Evolutionary conservation across 1,284 basidiomycete species (phyloP), one percentile per base, ranked within the genome.

Genomic region (Pseudozyma hubeiensis): DNA sequence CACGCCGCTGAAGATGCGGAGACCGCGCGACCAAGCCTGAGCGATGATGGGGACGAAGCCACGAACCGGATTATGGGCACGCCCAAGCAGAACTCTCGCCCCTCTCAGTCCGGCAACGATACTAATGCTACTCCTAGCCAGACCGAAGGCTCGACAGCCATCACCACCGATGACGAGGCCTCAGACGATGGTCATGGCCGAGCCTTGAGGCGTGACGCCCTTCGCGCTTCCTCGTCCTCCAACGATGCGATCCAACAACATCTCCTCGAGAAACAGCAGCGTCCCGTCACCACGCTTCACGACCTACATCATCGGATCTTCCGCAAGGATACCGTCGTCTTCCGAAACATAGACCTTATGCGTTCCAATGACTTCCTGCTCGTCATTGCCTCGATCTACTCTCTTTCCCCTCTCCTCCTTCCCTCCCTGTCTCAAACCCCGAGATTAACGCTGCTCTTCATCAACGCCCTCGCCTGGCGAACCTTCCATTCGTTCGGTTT

Each of bases 231-330:
- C 24, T 61, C 64, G 7, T 71, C 64, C 7, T 74, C 75, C 41
- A 66, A 70, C 56, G 75, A 77, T 29, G 68, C 65, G 8, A 70
- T 68, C 46, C 35, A 51, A 16, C 45, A 51, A 3, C 64, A 58
- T n/a, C 55, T 60, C 37, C 49, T 61, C n/a, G 44, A 30, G 47
- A 46, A 64, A n/a, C 17, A 58, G 51, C 54, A 57, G 30, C 59
- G 58, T 3, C 52, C 61, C 33, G 41, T 62, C 47, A 69, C 64
- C 29, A 79, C 71, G n/a, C 90, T 94, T 76, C 94, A 97, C 84
- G 96, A 98, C 82, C 87, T 99, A 35, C 87, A 94, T 74, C 90
- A 93, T 84, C 90, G 90, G 76, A 97, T 94, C 85, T 98, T 98
- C 87, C 88, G 92, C 66, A 90, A 93, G 70, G 96, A 98, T 79